phyloP scores from a whole-genome alignment of 441 rosid genomes.

The Adansonia gregorii region DNA sequence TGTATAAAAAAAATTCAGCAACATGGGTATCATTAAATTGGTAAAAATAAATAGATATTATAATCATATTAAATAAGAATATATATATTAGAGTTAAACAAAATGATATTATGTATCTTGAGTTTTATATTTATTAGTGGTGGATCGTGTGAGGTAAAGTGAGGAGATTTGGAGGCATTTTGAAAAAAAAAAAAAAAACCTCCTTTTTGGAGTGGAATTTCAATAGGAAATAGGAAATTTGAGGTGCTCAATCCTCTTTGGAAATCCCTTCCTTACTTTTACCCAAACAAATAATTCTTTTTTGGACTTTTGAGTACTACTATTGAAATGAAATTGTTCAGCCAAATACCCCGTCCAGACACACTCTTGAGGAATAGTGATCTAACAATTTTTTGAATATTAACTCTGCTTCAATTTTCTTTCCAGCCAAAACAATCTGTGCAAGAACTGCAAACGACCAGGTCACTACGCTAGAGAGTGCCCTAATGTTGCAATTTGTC shows the following conservation, averaged over 20 bases:
- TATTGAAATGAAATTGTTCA: neutral
- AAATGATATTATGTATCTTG: no score
- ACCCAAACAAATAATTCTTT: neutral
- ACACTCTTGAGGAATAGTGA: slow-evolving; percentile 24
- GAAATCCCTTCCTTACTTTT: no score
- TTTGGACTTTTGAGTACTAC: neutral
- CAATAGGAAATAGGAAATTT: neutral
- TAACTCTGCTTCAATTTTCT: slow-evolving; percentile 34
- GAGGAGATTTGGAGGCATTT: neutral
- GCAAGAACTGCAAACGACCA: slow-evolving; percentile 97
- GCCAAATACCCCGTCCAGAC: neutral
- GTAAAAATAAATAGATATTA: no score
- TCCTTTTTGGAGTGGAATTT: neutral
- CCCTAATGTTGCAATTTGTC: slow-evolving; percentile 90
- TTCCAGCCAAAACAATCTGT: slow-evolving; percentile 78
- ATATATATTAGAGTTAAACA: no score
- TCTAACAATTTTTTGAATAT: neutral
- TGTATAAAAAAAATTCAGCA: no score
- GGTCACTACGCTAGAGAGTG: slow-evolving; percentile 98
- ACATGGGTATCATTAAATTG: no score
- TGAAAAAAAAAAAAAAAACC: no score
- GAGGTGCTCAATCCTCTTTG: neutral
- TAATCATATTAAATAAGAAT: no score
- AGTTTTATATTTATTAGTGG: no score
- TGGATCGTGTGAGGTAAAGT: neutral